phyloP scores from a whole-genome alignment of 176 grass and related monocot genomes.

The Oryza australiensis region DNA sequence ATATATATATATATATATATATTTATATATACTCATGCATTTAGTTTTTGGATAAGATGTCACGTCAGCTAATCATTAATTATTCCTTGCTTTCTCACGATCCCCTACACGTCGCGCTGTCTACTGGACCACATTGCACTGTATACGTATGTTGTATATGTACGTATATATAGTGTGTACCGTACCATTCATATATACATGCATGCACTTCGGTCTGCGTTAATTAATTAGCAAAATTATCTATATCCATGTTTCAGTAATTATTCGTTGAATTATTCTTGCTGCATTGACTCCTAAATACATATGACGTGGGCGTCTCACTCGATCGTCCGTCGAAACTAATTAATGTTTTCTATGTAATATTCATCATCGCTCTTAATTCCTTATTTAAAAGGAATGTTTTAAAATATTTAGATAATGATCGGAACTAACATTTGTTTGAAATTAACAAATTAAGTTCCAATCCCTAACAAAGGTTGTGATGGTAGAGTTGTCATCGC shows the following conservation, averaged over 20 bases:
- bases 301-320: background rate
- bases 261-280: background rate
- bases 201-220: too few relatives aligned
- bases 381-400: too few relatives aligned
- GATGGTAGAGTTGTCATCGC: too few relatives aligned
- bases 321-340: background rate
- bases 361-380: background rate
- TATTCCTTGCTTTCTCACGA: background rate
- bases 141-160: background rate
- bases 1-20: too few relatives aligned
- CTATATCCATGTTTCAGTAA: too few relatives aligned
- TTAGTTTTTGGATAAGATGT: background rate
- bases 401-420: too few relatives aligned
- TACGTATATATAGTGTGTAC: background rate
- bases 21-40: too few relatives aligned
- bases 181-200: background rate
- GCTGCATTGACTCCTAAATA: background rate
- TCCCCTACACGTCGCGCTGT: background rate
- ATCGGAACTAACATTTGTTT: too few relatives aligned
- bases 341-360: background rate
- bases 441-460: too few relatives aligned
- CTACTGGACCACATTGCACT: background rate
- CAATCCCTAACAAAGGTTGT: too few relatives aligned
- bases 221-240: too few relatives aligned
- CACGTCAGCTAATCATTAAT: background rate